Percentiles rank a stretch among this genome's conserved stretches.
Conservation (phyloP, 805 yeast genomes). For the Metschnikowia matae region DNA sequence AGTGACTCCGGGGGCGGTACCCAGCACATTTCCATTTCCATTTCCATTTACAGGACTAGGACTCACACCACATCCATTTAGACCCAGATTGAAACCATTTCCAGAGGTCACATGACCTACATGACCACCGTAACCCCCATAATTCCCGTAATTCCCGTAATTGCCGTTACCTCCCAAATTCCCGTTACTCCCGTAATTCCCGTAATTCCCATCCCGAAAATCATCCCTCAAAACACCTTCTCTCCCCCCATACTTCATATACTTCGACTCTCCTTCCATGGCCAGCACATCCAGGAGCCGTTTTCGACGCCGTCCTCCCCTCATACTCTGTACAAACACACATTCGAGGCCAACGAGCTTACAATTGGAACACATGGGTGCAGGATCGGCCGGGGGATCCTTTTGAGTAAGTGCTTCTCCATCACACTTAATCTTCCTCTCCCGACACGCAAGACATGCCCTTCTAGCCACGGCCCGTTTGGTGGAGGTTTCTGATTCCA, state of each 20-base stretch:
- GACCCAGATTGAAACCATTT: no score
- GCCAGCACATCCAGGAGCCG: slow-evolving; percentile 3
- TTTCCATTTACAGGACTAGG: no score
- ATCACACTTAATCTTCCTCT: slow-evolving; percentile 62
- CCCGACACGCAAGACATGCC: slow-evolving; percentile 63
- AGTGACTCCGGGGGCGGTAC: no score
- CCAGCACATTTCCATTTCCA: no score
- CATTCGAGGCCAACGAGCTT: slow-evolving; percentile 43
- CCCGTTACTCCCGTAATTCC: no score
- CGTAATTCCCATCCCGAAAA: neutral
- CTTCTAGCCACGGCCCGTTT: slow-evolving; percentile 51
- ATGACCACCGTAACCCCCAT: no score
- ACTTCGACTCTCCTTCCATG: neutral
- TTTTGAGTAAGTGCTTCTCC: slow-evolving; percentile 39
- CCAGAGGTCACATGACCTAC: no score
- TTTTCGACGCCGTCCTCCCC: slow-evolving; percentile 54
- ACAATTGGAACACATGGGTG: slow-evolving; percentile 47
- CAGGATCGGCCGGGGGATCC: neutral
- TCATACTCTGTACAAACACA: slow-evolving; percentile 51
- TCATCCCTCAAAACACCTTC: no score
- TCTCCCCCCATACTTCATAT: neutral
- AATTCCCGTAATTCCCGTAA: no score
- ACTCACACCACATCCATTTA: no score
- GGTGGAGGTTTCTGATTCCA: neutral
- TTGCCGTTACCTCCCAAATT: no score